Base-by-base conservation (phyloP, 2,329 filamentous ascomycete genomes). In the Paraconiothyrium brasiliense region DNA sequence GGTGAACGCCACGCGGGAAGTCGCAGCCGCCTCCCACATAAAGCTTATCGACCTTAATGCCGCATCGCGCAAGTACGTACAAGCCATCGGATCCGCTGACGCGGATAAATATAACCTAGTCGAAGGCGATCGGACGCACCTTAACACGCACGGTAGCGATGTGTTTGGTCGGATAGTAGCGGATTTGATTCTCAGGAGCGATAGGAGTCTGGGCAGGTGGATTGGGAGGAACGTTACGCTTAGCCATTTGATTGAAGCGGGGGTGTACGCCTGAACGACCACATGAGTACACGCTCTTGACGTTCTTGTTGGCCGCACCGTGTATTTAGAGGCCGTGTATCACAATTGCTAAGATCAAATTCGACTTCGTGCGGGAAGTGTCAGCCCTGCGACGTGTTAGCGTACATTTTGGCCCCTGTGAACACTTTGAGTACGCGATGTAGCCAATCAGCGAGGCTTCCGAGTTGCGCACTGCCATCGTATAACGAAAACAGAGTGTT, bases 161-260 rank as follows among this genome's bases (percentile, higher is more conserved):
- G 84, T 88, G 0, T 88, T 88, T 75, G 84, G 84, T 0, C 80
- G 84, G 37, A 79, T 88, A 75, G 83, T 87, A 11, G 82, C 81
- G 0, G 83, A 85, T 57, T 72, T 88, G 60, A 61, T 81, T 58
- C 62, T 65, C 5, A 61, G 65, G 20, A 72, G 67, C 63, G 83
- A 66, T 58, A 50, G 34, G 35, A 59, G 57, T 2, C 34, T 58
- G 16, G 35, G 46, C 6, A 1, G 14, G 55, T 41, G 55, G 46
- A 58, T 58, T 11, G 46, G 20, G 1, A 22, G 20, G 22, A 50
- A 58, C 27, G 34, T 7, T 35, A 50, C 46, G 20, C 46, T 58
- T 22, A 58, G 55, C 30, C 22, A 24, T 13, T 13, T 43, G 24
- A 51, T 58, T 27, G 46, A 22, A 8, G 34, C 43, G 7, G 55